Percentiles rank a stretch among this genome's conserved stretches.
phyloP scores from a whole-genome alignment of 176 grass and related monocot species.

The Alopecurus myosuroides region DNA sequence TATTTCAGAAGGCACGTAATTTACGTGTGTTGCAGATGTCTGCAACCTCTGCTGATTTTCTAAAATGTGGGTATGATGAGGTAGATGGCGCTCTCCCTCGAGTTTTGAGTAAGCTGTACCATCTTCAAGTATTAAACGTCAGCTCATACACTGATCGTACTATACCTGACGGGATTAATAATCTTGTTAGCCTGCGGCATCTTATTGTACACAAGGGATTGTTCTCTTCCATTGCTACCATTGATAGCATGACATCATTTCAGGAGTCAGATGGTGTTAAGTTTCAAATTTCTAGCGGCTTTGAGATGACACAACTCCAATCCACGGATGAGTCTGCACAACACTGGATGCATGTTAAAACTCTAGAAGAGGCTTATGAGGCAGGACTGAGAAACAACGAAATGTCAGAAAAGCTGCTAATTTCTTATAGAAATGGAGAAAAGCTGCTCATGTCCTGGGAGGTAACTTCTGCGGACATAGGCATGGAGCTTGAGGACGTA shows the following conservation, averaged over 20 bases:
- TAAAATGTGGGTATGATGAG: background rate
- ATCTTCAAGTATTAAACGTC: constrained; percentile 40
- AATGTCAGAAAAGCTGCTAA: background rate
- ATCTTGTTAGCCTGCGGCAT: background rate
- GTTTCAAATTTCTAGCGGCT: background rate
- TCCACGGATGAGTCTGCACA: background rate
- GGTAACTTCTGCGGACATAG: no score
- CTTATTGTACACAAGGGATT: background rate
- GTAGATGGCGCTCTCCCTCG: background rate
- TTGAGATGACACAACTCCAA: constrained; percentile 2
- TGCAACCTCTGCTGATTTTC: constrained; percentile 12
- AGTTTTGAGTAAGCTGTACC: constrained; percentile 9
- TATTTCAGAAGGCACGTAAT: background rate
- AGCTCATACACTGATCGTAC: background rate
- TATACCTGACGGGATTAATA: background rate
- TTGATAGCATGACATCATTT: constrained; percentile 16
- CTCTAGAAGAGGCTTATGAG: background rate
- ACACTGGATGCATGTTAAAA: background rate
- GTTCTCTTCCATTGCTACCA: background rate
- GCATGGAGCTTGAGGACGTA: no score
- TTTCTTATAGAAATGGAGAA: no score
- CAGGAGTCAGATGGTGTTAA: background rate
- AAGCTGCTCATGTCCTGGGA: background rate
- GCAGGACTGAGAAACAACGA: background rate
- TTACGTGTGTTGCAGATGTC: constrained; percentile 20